phyloP scores from a whole-genome alignment of 2,329 filamentous ascomycete species.

The Pestalotiopsis fici region DNA sequence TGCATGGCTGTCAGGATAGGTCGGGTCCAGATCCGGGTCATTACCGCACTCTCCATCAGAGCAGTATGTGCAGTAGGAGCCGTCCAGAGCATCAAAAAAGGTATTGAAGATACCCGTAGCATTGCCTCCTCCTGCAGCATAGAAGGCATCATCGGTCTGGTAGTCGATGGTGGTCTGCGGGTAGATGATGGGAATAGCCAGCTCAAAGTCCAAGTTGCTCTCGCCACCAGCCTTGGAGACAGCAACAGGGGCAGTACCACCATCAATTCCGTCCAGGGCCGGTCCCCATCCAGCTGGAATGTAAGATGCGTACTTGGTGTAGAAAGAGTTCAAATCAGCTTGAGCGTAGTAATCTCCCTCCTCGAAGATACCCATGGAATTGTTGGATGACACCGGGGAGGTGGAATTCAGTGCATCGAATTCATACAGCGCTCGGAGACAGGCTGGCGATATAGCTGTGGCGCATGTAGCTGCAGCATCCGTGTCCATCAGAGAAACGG shows the following conservation, averaged over 20 bases:
- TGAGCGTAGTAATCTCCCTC: conserved; percentile 38
- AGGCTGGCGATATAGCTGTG: background rate
- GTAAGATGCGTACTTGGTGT: background rate
- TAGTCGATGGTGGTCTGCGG: conserved; percentile 35
- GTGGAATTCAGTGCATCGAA: conserved; percentile 15
- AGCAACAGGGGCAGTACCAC: conserved; percentile 1
- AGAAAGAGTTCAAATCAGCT: conserved; percentile 33
- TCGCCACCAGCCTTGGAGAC: conserved; percentile 68
- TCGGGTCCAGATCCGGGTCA: conserved; percentile 15
- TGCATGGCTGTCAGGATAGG: conserved; percentile 37
- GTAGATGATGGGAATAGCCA: conserved; percentile 39
- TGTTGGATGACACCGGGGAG: conserved; percentile 17
- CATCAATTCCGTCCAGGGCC: background rate
- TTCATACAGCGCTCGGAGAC: conserved; percentile 3
- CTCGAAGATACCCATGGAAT: conserved; percentile 27
- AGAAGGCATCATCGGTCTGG: conserved; percentile 38
- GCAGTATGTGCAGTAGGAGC: conserved; percentile 22
- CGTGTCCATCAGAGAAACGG: background rate
- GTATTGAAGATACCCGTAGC: conserved; percentile 56
- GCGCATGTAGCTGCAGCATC: background rate
- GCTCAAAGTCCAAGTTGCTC: conserved; percentile 38
- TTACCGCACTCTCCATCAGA: conserved; percentile 24
- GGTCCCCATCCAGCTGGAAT: background rate
- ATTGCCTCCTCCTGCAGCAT: conserved; percentile 13
- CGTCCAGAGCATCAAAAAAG: conserved; percentile 18